These are phyloP conservation scores for Malassezia globosa DNA, from an alignment of 1,284 basidiomycete species.

Conservation along the genomic window DNA sequence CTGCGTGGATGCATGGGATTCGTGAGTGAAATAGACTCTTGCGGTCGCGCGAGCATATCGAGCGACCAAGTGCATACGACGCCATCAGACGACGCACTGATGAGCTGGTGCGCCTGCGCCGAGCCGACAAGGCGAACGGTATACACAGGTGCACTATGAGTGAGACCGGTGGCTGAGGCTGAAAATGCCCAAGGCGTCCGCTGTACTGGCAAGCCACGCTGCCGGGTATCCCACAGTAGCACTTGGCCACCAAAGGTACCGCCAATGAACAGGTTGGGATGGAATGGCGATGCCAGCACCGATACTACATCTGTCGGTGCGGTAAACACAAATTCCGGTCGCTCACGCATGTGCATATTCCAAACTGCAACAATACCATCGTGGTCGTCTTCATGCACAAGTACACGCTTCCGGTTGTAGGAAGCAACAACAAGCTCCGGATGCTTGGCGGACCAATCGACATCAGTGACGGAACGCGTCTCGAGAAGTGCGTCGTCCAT, in stretches of 20 bases:
- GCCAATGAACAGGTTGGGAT: conserved; percentile 90
- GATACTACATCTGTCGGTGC: conserved; percentile 95
- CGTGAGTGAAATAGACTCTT: conserved; percentile 34
- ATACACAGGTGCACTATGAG: conserved; percentile 97
- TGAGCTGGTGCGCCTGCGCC: conserved; percentile 92
- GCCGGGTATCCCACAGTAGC: conserved; percentile 93
- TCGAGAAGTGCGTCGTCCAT: conserved; percentile 44
- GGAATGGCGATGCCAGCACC: conserved; percentile 90
- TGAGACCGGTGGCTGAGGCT: conserved; percentile 55
- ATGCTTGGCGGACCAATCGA: conserved; percentile 98
- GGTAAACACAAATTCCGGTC: conserved; percentile 95
- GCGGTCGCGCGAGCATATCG: conserved; percentile 90
- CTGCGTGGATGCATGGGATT: conserved; percentile 27
- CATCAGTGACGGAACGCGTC: conserved; percentile 82
- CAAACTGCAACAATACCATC: conserved; percentile 94
- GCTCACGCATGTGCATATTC: conserved; percentile 86
- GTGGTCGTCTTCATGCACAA: conserved; percentile 50
- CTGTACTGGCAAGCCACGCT: conserved; percentile 73
- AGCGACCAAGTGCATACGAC: conserved; percentile 93
- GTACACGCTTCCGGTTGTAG: conserved; percentile 93
- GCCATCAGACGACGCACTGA: conserved; percentile 90
- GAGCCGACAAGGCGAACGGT: conserved; percentile 94
- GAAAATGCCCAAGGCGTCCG: conserved; percentile 66
- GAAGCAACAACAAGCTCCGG: conserved; percentile 87
- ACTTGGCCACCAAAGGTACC: conserved; percentile 98